Evolutionary conservation across 306 rosid genomes (phyloP).

Genomic region (Castanea sativa): DNA sequence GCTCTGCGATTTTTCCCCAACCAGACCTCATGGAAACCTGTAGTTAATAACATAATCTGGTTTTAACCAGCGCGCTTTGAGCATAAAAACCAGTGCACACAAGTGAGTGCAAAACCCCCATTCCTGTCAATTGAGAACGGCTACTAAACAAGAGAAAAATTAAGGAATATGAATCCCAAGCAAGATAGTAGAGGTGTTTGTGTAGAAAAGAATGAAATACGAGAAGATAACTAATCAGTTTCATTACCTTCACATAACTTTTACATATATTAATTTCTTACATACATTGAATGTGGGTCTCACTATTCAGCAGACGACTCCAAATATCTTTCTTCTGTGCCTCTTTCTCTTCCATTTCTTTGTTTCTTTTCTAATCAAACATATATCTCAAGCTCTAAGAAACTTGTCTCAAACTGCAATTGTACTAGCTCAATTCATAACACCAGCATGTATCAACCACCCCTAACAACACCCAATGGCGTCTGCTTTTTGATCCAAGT

Average conservation of each 20-base stretch:
- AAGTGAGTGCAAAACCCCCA: too few species aligned
- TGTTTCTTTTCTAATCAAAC: not conserved
- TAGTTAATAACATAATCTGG: too few species aligned
- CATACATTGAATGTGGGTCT: not conserved
- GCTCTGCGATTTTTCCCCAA: too few species aligned
- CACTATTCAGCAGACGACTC: not conserved
- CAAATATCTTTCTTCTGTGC: not conserved
- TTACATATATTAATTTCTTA: not conserved
- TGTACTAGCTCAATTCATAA: not conserved
- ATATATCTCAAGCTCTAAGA: not conserved
- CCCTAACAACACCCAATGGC: not conserved
- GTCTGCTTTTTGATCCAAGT: not conserved
- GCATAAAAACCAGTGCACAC: too few species aligned
- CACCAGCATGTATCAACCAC: not conserved
- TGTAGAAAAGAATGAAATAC: not conserved
- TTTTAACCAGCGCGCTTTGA: too few species aligned
- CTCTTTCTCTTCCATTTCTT: not conserved
- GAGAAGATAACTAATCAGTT: not conserved
- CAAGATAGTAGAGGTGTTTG: not conserved
- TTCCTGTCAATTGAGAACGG: too few species aligned
- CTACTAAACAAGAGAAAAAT: too few species aligned
- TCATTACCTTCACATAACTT: not conserved
- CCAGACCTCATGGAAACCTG: too few species aligned
- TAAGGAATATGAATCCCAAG: not conserved
- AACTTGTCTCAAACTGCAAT: not conserved